Conservation (phyloP, 2,329 filamentous ascomycete species). For the Fusarium sp. region DNA sequence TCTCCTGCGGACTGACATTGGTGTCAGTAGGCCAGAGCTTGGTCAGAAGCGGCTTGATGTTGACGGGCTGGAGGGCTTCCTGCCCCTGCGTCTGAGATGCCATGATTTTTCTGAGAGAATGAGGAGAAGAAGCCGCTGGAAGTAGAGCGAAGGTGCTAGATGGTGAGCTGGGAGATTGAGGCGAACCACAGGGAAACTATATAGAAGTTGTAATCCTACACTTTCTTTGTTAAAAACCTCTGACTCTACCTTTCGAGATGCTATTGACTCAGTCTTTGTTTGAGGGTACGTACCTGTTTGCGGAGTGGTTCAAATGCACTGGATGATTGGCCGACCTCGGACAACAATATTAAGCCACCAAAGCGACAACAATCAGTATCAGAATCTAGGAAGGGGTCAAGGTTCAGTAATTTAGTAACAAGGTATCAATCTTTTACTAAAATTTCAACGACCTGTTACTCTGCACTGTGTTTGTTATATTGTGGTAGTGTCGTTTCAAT, state of each 20-base stretch:
- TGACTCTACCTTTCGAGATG: constrained; percentile 27
- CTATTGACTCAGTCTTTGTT: constrained; percentile 39
- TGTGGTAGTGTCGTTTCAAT: neutral
- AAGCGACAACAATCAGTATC: neutral
- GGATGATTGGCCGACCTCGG: constrained; percentile 38
- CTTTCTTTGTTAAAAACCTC: constrained; percentile 27
- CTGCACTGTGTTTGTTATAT: neutral
- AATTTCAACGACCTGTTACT: neutral
- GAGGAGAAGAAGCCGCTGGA: neutral
- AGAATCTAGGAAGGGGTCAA: neutral
- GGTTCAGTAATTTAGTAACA: neutral
- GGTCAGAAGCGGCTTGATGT: constrained; percentile 76
- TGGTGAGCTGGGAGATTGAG: neutral
- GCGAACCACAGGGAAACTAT: neutral
- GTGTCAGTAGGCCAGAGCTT: constrained; percentile 70
- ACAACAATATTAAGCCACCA: constrained; percentile 10
- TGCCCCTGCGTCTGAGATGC: constrained; percentile 38
- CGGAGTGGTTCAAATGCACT: constrained; percentile 17
- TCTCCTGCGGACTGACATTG: constrained; percentile 75
- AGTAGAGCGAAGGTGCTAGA: neutral
- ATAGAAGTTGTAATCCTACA: constrained; percentile 4
- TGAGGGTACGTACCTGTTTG: constrained; percentile 32
- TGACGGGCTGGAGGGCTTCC: constrained; percentile 50
- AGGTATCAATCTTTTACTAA: neutral
- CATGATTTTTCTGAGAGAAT: constrained; percentile 40